phyloP scores from a whole-genome alignment of 2,329 filamentous ascomycete species.

The Claviceps sp. region DNA sequence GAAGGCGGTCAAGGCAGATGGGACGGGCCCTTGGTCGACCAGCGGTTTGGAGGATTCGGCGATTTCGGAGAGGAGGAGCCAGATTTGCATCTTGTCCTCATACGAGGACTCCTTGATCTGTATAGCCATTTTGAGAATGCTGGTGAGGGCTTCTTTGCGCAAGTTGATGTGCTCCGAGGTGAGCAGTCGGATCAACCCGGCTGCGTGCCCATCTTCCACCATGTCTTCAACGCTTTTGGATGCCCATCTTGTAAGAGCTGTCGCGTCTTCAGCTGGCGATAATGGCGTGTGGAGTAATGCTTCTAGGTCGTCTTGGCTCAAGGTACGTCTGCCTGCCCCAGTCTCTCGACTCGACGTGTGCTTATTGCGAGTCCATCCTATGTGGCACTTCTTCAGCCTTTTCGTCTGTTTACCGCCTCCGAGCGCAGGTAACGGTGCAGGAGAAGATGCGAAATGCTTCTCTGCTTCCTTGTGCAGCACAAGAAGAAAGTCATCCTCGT shows the following conservation, averaged over 20 bases:
- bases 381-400: conserved; percentile 6
- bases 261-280: conserved; percentile 33
- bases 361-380: conserved; percentile 5
- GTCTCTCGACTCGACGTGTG: not conserved
- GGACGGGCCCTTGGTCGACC: conserved; percentile 45
- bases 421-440: conserved; percentile 12
- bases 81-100: conserved; percentile 64
- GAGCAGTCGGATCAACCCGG: conserved; percentile 59
- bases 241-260: conserved; percentile 50
- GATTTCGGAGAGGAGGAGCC: conserved; percentile 67
- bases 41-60: conserved; percentile 54
- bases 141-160: conserved; percentile 61
- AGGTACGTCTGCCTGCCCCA: conserved; percentile 5
- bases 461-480: conserved; percentile 16
- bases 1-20: conserved; percentile 65
- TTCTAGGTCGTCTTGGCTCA: conserved; percentile 32
- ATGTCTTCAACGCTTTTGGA: conserved; percentile 67
- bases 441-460: conserved; percentile 15
- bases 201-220: conserved; percentile 62
- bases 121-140: conserved; percentile 50
- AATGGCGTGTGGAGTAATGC: conserved; percentile 38
- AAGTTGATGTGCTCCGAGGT: conserved; percentile 64
- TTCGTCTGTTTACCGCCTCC: conserved; percentile 10
- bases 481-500: not conserved
- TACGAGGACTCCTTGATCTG: conserved; percentile 56